Base-by-base conservation (phyloP, 2,329 filamentous ascomycete genomes). In the Xylaria sp. region DNA sequence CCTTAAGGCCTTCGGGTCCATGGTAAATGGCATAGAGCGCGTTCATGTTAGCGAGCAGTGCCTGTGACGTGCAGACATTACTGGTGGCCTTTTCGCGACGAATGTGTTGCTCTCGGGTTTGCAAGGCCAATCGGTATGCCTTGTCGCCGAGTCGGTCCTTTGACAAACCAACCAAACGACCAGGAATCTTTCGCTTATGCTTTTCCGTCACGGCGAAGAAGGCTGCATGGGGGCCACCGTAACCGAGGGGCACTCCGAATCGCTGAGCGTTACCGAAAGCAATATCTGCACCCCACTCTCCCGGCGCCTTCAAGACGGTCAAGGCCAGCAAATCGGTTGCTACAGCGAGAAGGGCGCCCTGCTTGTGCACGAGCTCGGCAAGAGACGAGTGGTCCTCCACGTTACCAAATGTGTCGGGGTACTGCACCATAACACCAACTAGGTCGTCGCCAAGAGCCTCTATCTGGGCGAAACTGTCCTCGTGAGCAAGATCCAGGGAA, bases 61-160 rank as follows among this genome's bases (percentile, higher is more conserved):
- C 93, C 76, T 97, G 93, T 1, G 93, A 92, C 1, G 93, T 97
- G 78, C 93, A 97, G 61, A 97, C 92, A 72, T 97, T 97, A 79
- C 92, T 96, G 1, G 93, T 97, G 1, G 93, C 93, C 82, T 97
- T 97, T 74, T 97, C 93, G 70, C 93, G 85, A 65, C 93, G 85
- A 72, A 97, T 97, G 74, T 97, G 93, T 78, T 97, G 93, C 77
- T 97, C 93, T 68, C 93, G 83, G 8, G 93, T 97, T 76, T 97
- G 93, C 55, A 97, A 78, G 16, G 93, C 90, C 70, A 97, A 77
- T 68, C 93, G 83, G 65, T 95, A 86, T 4, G 92, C 93, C 10
- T 83, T 87, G 64, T 90, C 85, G 6, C 93, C 93, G 4, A 92
- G 80, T 57, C 93, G 84, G 72, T 97, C 93, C 75, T 95, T 96